Evolutionary conservation across 108 stramenopile genomes (phyloP), one percentile per base, ranked within the genome.

Genomic region (Nitzschia sp.): DNA sequence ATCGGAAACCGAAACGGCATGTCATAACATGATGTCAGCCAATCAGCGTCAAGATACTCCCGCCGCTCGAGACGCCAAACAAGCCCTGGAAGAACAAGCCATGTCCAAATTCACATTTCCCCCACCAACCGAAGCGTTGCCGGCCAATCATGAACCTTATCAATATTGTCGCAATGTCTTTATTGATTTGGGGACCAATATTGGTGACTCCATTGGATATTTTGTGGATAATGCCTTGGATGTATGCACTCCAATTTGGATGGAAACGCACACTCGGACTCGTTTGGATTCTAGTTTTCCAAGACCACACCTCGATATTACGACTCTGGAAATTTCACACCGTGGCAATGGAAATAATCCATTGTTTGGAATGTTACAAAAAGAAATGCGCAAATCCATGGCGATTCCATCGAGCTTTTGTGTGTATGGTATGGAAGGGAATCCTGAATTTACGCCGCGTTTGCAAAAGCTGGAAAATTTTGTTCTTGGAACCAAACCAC

Each of bases 351-450:
- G 47, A 30, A 26, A 34, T 11, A 72, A 72, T 45, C 71, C 71
- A 15, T 48, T 72, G 8, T 57, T 38, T 23, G 62, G 62, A 28
- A 27, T 72, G 42, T 27, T 72, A 36, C 61, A 61, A 56, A 29
- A 47, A 28, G 5, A 35, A 9, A 35, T 61, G 35, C 13, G 9
- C n/a, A 31, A 30, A 26, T 42, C 38, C 6, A 9, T 13, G 9
- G 48, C 49, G 3, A 35, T 33, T 29, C 59, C 70, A 9, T 46
- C 63, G 46, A 53, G 0, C 23, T 61, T 61, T 57, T 72, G 82
- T 61, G 72, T 69, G 18, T 82, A 82, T 34, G 82, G 82, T 1
- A 66, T 79, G 58, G 82, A 82, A 48, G 82, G 82, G 26, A 82
- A 82, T 64, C 82, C 82, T 21, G 45, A 18, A 15, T 82, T 82